A percentile compares a stretch with the other conserved stretches of the same genome.
phyloP scores from a whole-genome alignment of 352 stramenopile genomes.

The Phytophthora sp. region DNA sequence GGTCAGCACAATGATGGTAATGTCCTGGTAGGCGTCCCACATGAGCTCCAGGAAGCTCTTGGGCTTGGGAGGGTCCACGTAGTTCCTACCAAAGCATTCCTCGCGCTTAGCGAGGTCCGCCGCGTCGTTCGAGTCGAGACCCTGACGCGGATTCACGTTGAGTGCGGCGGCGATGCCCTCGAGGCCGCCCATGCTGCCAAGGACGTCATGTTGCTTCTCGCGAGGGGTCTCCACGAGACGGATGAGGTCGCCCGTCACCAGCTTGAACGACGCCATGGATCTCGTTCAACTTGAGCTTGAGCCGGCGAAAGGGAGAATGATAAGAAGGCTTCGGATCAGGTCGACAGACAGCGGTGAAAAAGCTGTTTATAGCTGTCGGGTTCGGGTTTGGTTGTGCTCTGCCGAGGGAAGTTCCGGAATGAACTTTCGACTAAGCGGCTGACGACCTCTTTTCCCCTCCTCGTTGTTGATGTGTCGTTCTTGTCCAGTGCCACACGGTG shows the following conservation, averaged over 20 bases:
- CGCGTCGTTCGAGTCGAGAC: conserved; percentile 51
- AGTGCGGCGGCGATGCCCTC: conserved; percentile 56
- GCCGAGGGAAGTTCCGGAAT: conserved; percentile 32
- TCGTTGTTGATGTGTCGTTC: conserved; percentile 22
- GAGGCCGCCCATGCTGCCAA: conserved; percentile 52
- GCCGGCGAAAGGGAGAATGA: conserved; percentile 6
- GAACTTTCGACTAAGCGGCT: conserved; percentile 32
- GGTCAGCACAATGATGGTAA: conserved; percentile 91
- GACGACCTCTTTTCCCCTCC: neutral
- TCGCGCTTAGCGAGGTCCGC: conserved; percentile 49
- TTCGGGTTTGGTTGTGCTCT: conserved; percentile 16
- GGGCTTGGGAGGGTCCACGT: conserved; percentile 54
- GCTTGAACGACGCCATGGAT: conserved; percentile 48
- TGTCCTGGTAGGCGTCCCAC: conserved; percentile 90
- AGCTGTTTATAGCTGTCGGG: conserved; percentile 36
- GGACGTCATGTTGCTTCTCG: conserved; percentile 53
- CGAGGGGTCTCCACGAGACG: conserved; percentile 69
- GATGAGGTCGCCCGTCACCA: conserved; percentile 65
- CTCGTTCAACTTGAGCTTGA: neutral
- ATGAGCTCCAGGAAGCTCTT: conserved; percentile 84
- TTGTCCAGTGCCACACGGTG: conserved; percentile 30
- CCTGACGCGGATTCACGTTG: conserved; percentile 49
- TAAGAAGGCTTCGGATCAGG: conserved; percentile 9
- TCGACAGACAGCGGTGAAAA: neutral
- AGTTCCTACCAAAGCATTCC: conserved; percentile 66